Percentiles rank a stretch among this genome's conserved stretches.
phyloP scores from a whole-genome alignment of 192 early-diverging fungal species.

The Coemansia guatemalensis region DNA sequence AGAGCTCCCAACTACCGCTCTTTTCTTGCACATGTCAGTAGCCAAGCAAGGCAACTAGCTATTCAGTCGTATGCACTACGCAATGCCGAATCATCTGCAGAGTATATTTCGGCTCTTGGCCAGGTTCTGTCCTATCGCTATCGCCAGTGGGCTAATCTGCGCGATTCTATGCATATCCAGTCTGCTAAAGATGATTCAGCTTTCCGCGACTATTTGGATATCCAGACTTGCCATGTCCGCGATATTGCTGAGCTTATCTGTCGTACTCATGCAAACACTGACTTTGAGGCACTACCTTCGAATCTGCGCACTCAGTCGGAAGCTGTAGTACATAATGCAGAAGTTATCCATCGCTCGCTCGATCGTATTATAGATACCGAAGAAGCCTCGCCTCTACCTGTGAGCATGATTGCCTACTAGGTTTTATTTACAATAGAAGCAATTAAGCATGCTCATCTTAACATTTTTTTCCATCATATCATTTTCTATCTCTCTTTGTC shows the following conservation, averaged over 20 bases:
- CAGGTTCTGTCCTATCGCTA: constrained; percentile 82
- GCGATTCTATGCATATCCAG: constrained; percentile 82
- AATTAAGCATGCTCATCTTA: no score
- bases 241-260: constrained; percentile 57
- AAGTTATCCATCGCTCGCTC: constrained; percentile 38
- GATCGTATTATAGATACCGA: constrained; percentile 21
- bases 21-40: constrained; percentile 71
- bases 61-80: constrained; percentile 64
- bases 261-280: constrained; percentile 60
- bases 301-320: constrained; percentile 17
- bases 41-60: constrained; percentile 46
- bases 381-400: constrained; percentile 27
- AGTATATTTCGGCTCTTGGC: constrained; percentile 77
- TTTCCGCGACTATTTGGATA: constrained; percentile 63
- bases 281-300: constrained; percentile 38
- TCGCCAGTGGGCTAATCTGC: constrained; percentile 88
- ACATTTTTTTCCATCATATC: no score
- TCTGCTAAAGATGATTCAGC: constrained; percentile 69
- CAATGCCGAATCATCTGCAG: constrained; percentile 61
- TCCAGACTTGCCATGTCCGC: constrained; percentile 58
- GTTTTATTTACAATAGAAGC: no score
- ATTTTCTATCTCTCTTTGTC: no score
- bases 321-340: constrained; percentile 25
- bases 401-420: constrained; percentile 45
- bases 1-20: constrained; percentile 78